Evolutionary conservation across 2,329 filamentous ascomycete species (phyloP).

Genomic region (Pseudocercospora musae): DNA sequence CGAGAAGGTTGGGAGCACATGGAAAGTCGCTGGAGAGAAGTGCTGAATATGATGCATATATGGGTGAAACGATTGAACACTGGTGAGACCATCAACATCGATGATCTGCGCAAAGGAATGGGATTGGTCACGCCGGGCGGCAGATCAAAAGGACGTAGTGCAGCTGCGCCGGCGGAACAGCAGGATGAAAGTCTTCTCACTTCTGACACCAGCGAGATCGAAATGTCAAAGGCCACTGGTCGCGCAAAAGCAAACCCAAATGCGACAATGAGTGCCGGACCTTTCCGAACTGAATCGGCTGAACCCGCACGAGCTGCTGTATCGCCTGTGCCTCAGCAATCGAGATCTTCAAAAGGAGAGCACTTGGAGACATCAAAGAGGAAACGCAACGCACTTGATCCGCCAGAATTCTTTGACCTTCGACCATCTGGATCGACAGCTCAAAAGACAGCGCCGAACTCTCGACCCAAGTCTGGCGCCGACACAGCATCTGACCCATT

Average conservation of each 20-base stretch:
- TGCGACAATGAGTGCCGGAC: not conserved
- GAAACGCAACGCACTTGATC: conserved; percentile 33
- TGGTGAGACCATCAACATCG: conserved; percentile 64
- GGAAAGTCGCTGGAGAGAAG: conserved; percentile 86
- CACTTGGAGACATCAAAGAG: conserved; percentile 24
- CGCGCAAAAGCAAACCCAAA: not conserved
- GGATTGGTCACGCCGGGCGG: conserved; percentile 46
- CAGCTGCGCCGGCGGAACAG: conserved; percentile 24
- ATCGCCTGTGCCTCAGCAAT: not conserved
- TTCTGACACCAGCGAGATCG: conserved; percentile 30
- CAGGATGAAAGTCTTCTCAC: conserved; percentile 29
- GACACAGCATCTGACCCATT: conserved; percentile 1
- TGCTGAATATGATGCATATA: conserved; percentile 83
- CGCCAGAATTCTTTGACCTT: conserved; percentile 37
- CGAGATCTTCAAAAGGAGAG: conserved; percentile 1
- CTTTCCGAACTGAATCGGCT: not conserved
- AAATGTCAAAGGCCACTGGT: conserved; percentile 10
- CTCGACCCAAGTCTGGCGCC: conserved; percentile 9
- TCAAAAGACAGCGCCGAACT: conserved; percentile 15
- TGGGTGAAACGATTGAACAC: conserved; percentile 82
- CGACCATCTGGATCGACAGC: conserved; percentile 21
- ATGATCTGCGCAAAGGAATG: conserved; percentile 60
- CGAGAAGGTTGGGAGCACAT: conserved; percentile 89
- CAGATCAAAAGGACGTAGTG: conserved; percentile 11
- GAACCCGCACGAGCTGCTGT: conserved; percentile 1